Percentiles rank a stretch among this genome's conserved stretches.
These are phyloP conservation scores for Artemisia annua DNA, from an alignment of 129 eudicot species.

Conservation along the genomic window DNA sequence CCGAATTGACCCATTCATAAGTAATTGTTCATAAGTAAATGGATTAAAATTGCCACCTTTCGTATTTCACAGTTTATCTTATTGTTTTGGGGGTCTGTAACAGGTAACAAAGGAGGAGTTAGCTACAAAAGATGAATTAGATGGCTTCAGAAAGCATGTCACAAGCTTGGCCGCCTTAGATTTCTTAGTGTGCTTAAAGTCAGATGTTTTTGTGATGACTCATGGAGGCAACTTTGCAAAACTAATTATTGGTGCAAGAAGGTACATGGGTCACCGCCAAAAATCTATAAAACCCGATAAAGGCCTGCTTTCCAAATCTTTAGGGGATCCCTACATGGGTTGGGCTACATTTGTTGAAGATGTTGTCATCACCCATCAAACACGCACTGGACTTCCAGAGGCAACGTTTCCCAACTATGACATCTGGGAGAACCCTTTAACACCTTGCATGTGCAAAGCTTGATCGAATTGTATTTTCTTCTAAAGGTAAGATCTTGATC, in stretches of 20 bases:
- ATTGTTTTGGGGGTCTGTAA: conserved; percentile 15
- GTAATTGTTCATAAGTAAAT: background rate
- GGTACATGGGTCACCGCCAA: conserved; percentile 83
- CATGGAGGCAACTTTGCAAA: conserved; percentile 98
- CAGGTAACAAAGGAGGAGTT: conserved; percentile 97
- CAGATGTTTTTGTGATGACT: conserved; percentile 97
- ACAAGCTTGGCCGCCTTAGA: conserved; percentile 98
- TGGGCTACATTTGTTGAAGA: conserved; percentile 98
- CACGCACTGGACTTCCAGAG: conserved; percentile 91
- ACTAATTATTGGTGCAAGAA: conserved; percentile 71
- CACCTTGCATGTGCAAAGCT: conserved; percentile 98
- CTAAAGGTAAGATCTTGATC: conserved; percentile 11
- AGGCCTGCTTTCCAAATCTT: conserved; percentile 85
- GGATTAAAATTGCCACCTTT: background rate
- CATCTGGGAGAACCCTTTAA: conserved; percentile 96
- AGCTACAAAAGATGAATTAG: conserved; percentile 76
- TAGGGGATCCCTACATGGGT: conserved; percentile 99
- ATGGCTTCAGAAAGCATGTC: conserved; percentile 87
- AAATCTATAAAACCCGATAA: conserved; percentile 96
- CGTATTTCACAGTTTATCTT: background rate
- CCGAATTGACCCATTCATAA: background rate
- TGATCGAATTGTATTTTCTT: conserved; percentile 31
- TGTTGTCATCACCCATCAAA: conserved; percentile 83
- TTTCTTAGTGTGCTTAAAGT: conserved; percentile 89
- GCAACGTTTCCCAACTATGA: conserved; percentile 94